Conservation (phyloP, 257 asterid species). For the Ocimum tenuiflorum region DNA sequence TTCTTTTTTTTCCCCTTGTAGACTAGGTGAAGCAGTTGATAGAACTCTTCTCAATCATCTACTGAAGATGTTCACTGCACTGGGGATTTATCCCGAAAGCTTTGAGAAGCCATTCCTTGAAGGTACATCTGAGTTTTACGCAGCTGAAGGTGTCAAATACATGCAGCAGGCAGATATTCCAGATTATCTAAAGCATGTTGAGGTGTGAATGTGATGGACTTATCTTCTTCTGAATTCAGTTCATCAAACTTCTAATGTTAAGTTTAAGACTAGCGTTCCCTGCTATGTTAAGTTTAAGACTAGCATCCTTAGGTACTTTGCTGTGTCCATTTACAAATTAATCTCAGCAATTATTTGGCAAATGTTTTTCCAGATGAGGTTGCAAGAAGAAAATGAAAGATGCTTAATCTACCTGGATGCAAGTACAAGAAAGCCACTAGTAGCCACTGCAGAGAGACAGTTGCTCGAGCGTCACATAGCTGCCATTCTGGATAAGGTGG, state of each 20-base stretch:
- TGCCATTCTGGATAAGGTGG: slow-evolving; percentile 85
- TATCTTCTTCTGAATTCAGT: not conserved
- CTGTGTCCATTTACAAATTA: not conserved
- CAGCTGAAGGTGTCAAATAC: slow-evolving; percentile 87
- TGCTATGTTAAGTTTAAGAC: not conserved
- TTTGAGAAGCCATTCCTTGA: slow-evolving; percentile 96
- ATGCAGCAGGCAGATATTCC: slow-evolving; percentile 98
- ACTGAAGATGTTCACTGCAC: slow-evolving; percentile 93
- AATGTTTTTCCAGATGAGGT: slow-evolving; percentile 55
- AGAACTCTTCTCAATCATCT: slow-evolving; percentile 96
- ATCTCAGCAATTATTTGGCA: not conserved
- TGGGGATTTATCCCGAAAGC: slow-evolving; percentile 87
- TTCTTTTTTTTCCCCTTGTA: slow-evolving; percentile 25
- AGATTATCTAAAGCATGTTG: slow-evolving; percentile 84
- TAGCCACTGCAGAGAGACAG: slow-evolving; percentile 78
- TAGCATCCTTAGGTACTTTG: not conserved
- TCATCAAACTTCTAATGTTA: not conserved
- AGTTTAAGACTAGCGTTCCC: no score
- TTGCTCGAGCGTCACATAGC: slow-evolving; percentile 73
- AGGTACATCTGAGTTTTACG: slow-evolving; percentile 88
- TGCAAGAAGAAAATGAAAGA: slow-evolving; percentile 96
- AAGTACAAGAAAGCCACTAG: slow-evolving; percentile 72
- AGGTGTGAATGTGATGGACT: slow-evolving; percentile 42
- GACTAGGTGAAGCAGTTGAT: slow-evolving; percentile 92
- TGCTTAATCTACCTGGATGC: slow-evolving; percentile 76